Base-by-base conservation (phyloP, 2,329 filamentous ascomycete genomes). In the Arthrobotrys entomopaga region DNA sequence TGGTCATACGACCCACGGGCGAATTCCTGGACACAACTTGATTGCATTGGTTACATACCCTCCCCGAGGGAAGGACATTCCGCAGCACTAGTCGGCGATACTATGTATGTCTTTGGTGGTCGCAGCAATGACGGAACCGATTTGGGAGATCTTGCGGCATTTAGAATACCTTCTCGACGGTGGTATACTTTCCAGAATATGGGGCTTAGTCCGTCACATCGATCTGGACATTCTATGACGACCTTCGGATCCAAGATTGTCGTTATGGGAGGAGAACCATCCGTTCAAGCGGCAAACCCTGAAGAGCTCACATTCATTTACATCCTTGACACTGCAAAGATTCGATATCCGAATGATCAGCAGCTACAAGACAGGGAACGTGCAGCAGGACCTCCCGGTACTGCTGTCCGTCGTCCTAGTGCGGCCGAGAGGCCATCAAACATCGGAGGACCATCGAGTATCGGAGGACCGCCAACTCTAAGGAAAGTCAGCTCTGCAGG, bases 121-220 rank as follows among this genome's bases (percentile, higher is more conserved):
- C 90, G 95, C 72, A 97, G 93, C 0, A 92, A 97, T 80, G 93
- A 98, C 78, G 95, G 95, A 0, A 88, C 89, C 26, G 95, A 99
- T 80, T 84, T 99, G 2, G 95, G 94, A 38, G 95, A 99, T 81
- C 85, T 99, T 49, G 94, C 95, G 1, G 95, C 95, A 8, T 92
- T 92, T 81, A 86, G 89, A 57, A 91, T 91, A 78, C 88, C 90
- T 0, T 93, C 93, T 10, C 89, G 92, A 77, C 88, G 95, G 72
- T 99, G 95, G 95, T 99, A 98, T 81, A 99, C 95, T 40, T 99
- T 99, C 82, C 95, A 99, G 80, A 99, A 99, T 80, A 99, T 99
- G 95, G 95, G 95, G 0, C 93, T 93, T 2, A 96, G 93, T 0
- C 95, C 95, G 0, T 97, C 93, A 2, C 89, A 95, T 34, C 87